Conservation (phyloP, 2,329 filamentous ascomycete genomes). For the Colletotrichum sp. region DNA sequence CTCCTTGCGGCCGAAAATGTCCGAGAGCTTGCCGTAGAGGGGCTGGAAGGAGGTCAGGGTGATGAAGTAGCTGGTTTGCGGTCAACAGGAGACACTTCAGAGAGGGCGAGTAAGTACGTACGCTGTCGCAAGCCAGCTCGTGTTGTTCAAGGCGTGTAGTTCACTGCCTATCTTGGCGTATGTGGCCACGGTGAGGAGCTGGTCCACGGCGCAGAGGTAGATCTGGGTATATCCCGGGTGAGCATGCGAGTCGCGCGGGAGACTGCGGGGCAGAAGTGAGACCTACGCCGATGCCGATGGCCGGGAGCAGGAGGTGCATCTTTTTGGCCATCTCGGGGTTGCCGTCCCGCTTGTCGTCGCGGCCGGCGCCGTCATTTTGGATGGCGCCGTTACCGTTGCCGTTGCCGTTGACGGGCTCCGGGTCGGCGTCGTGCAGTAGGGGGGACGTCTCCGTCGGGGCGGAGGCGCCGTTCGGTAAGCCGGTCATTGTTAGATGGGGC, state of each 20-base stretch:
- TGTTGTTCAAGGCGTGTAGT: conserved; percentile 74
- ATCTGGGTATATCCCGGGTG: conserved; percentile 48
- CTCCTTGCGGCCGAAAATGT: conserved; percentile 73
- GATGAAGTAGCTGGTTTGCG: conserved; percentile 64
- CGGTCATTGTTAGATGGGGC: not conserved
- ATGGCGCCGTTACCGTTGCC: conserved; percentile 1
- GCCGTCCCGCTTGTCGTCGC: conserved; percentile 20
- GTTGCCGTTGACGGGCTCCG: conserved; percentile 3
- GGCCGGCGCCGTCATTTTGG: conserved; percentile 12
- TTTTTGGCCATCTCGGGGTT: conserved; percentile 35
- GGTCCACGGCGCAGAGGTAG: conserved; percentile 75
- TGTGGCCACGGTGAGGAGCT: conserved; percentile 79
- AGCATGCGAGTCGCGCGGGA: not conserved
- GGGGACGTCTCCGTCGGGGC: conserved; percentile 29
- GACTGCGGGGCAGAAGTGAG: not conserved
- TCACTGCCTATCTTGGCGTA: conserved; percentile 81
- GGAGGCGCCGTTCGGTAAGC: conserved; percentile 2
- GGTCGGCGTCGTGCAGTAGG: conserved; percentile 24
- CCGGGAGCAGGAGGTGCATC: conserved; percentile 41
- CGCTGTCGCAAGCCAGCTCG: conserved; percentile 73
- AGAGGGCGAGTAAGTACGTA: conserved; percentile 22
- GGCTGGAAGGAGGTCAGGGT: conserved; percentile 79
- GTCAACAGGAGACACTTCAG: not conserved
- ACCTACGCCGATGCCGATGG: conserved; percentile 42
- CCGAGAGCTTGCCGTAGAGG: conserved; percentile 72